A percentile compares a stretch with the other conserved stretches of the same genome.
Conservation (phyloP, 768 basidiomycete species). For the Calocybe gangraenosa region DNA sequence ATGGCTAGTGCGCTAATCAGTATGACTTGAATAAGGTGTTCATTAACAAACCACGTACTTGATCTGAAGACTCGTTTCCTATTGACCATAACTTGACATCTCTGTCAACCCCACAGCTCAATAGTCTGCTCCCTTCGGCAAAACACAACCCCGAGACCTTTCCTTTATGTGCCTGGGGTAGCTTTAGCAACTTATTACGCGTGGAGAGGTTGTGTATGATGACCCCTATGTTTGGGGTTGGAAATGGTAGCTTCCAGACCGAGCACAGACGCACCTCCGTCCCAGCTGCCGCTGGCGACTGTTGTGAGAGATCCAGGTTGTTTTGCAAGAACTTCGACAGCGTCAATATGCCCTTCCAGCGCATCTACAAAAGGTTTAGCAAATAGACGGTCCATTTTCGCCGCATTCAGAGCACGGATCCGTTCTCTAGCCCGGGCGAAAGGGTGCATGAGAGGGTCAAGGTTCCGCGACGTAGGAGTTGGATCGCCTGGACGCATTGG, state of each 20-base stretch:
- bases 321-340: slow-evolving; percentile 80
- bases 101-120: slow-evolving; percentile 82
- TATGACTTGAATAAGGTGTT: not conserved
- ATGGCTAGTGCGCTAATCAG: slow-evolving; percentile 40
- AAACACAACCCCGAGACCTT: slow-evolving; percentile 84
- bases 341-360: slow-evolving; percentile 91
- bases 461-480: slow-evolving; percentile 85
- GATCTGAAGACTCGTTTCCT: slow-evolving; percentile 24
- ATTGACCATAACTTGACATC: slow-evolving; percentile 80
- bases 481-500: slow-evolving; percentile 78
- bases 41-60: slow-evolving; percentile 24
- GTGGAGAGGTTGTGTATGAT: slow-evolving; percentile 79
- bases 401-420: slow-evolving; percentile 88
- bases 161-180: slow-evolving; percentile 76
- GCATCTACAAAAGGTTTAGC: slow-evolving; percentile 93
- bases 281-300: slow-evolving; percentile 91
- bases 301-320: slow-evolving; percentile 69
- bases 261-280: slow-evolving; percentile 68
- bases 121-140: slow-evolving; percentile 52
- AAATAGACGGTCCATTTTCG: slow-evolving; percentile 96
- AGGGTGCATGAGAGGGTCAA: slow-evolving; percentile 94
- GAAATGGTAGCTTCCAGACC: not conserved
- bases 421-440: slow-evolving; percentile 92
- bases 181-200: slow-evolving; percentile 46
- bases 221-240: slow-evolving; percentile 48